Evolutionary conservation across 495 filamentous ascomycete genomes (phyloP), one percentile per base, ranked within the genome.

Genomic region (Penicillium salamii): DNA sequence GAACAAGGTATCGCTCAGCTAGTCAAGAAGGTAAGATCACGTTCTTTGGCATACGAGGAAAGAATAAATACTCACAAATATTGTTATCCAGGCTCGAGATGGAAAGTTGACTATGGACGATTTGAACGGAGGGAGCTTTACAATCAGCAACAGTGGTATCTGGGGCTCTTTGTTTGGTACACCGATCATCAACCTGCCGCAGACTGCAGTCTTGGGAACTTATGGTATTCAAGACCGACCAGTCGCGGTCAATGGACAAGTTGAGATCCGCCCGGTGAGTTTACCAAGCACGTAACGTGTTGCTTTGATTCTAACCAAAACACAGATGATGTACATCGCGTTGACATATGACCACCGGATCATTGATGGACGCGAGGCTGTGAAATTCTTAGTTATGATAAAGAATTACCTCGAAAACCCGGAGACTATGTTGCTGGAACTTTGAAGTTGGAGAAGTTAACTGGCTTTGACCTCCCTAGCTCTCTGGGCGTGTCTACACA

Each of bases 41-140:
- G n/a, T n/a, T n/a, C n/a, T n/a, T n/a, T n/a, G n/a, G n/a, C n/a
- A n/a, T n/a, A n/a, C n/a, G n/a, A n/a, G n/a, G n/a, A n/a, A n/a
- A n/a, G n/a, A n/a, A n/a, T n/a, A n/a, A n/a, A n/a, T n/a, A n/a
- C n/a, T n/a, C n/a, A n/a, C n/a, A n/a, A n/a, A n/a, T n/a, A n/a
- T n/a, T n/a, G n/a, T n/a, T 26, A 18, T 35, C 4, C 24, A 87
- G 85, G 90, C 90, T 48, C 82, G 90, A 34, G 89, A 96, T 51
- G 83, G 82, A 61, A 96, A 95, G 71, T 79, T 96, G 54, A 96
- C 90, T 1, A 93, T 96, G 57, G 89, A 93, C 68, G 90, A 96
- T 68, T 91, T 96, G 90, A 90, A 89, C 36, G 90, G 90, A 38
- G 90, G 90, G 44, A 92, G 89, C n/a, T 96, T 95, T 69, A 96